Evolutionary conservation across 495 filamentous ascomycete species (phyloP).

Genomic region (Barbatosphaeria neglecta): DNA sequence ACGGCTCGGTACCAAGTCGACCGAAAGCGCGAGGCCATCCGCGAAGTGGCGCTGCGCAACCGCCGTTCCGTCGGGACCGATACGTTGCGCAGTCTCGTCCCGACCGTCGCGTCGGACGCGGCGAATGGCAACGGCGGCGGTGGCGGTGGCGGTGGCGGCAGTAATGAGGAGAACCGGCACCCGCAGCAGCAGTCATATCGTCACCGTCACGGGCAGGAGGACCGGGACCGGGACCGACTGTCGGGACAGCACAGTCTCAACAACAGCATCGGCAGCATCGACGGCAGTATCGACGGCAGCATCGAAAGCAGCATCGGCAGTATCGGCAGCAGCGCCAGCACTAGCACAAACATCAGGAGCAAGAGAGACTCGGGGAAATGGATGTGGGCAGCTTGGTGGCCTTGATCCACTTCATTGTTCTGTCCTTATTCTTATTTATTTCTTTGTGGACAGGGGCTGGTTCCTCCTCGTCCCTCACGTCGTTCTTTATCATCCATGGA

Average conservation of each 20-base stretch:
- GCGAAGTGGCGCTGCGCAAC: conserved; percentile 27
- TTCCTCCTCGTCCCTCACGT: too few species aligned
- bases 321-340: neutral
- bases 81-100: conserved; percentile 30
- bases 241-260: too few species aligned
- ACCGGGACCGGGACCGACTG: too few species aligned
- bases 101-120: conserved; percentile 17
- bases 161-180: neutral
- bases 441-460: too few species aligned
- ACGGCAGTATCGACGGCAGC: too few species aligned
- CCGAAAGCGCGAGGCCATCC: conserved; percentile 17
- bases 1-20: too few species aligned
- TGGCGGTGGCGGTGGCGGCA: neutral
- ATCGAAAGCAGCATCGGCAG: too few species aligned
- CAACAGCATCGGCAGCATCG: too few species aligned
- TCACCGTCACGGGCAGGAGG: neutral
- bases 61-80: conserved; percentile 29
- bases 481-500: too few species aligned
- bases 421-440: too few species aligned
- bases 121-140: neutral
- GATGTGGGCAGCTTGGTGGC: conserved; percentile 1
- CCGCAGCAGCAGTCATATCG: neutral
- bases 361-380: conserved; percentile 1
- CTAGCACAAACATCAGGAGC: neutral
- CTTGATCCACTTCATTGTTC: neutral